These are phyloP conservation scores for Magnolia officinalis DNA, from an alignment of 164 flowering plant genomes.

Conservation along the genomic window DNA sequence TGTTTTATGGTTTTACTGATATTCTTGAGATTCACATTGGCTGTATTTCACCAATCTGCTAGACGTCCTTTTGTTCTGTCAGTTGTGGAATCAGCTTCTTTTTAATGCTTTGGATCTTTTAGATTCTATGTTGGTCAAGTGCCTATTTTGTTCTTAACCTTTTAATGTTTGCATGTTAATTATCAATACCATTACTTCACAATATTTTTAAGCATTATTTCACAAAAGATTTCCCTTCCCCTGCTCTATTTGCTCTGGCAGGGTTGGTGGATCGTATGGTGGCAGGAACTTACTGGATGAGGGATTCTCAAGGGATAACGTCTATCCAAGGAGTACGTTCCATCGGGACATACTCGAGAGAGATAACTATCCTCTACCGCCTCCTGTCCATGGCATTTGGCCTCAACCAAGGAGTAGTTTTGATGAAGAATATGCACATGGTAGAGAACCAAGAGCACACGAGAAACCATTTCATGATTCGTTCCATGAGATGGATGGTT, in stretches of 20 bases:
- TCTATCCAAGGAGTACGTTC: slow-evolving; percentile 55
- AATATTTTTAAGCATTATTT: not conserved
- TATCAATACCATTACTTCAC: not conserved
- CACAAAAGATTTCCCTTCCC: slow-evolving; percentile 14
- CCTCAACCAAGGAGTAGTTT: slow-evolving; percentile 63
- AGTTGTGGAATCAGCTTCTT: not conserved
- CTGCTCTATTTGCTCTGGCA: slow-evolving; percentile 35
- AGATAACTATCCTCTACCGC: slow-evolving; percentile 64
- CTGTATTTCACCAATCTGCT: not conserved
- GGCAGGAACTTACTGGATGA: slow-evolving; percentile 79
- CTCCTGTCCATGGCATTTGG: slow-evolving; percentile 60
- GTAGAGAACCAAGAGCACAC: slow-evolving; percentile 66
- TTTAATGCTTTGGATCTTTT: not conserved
- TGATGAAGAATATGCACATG: slow-evolving; percentile 69
- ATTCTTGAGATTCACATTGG: not conserved
- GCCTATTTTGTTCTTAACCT: not conserved
- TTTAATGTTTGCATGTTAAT: not conserved
- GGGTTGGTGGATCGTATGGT: slow-evolving; percentile 79
- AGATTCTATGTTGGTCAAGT: not conserved
- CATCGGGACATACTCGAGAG: slow-evolving; percentile 65
- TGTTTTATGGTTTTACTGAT: not conserved
- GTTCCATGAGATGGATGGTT: slow-evolving; percentile 50
- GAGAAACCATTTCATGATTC: slow-evolving; percentile 64
- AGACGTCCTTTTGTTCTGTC: not conserved
- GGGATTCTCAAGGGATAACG: slow-evolving; percentile 58